Base-by-base conservation (phyloP, 2,329 filamentous ascomycete species). In the Penicillium paneum region DNA sequence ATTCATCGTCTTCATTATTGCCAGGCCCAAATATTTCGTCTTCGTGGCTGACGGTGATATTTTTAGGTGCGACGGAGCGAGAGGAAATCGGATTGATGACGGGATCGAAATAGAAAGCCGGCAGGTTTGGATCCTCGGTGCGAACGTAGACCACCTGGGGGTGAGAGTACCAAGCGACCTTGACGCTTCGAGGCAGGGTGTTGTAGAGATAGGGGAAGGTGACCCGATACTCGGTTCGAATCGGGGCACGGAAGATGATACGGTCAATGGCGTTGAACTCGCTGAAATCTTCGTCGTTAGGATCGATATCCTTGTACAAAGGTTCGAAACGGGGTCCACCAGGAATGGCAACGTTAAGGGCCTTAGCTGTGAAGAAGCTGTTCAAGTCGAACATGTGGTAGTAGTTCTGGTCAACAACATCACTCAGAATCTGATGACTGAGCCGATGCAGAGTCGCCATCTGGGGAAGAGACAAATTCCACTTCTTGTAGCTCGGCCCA, bases 231-330 rank as follows among this genome's bases (percentile, higher is more conserved):
- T 99, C 94, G 8, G 93, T 99, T 64, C 93, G 86, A 61, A 97
- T 95, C 0, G 93, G 92, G 43, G 89, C 88, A 61, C 94, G 89
- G 81, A 99, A 99, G 64, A 99, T 99, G 75, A 99, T 99, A 64
- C 95, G 90, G 69, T 99, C 94, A 66, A 99, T 99, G 32, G 94
- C 94, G 69, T 99, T 99, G 81, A 99, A 99, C 74, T 99, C 94
- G 74, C 94, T 94, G 75, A 99, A 99, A 70, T 99, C 94, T 73
- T 99, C 94, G 64, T 97, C 93, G 66, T 99, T 99, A 2, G 94
- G 94, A 72, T 99, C 92, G 57, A 99, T 92, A 66, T 99, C 94
- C 76, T 99, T 99, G 80, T 97, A 99, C 19, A 99, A 74, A 24
- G 94, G 94, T 74, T 99, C 94, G 61, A 99, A 99, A 29, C 94